A percentile compares a stretch with the other conserved stretches of the same genome.
phyloP scores from a whole-genome alignment of 352 stramenopile species.

The Vaucheria bursata region DNA sequence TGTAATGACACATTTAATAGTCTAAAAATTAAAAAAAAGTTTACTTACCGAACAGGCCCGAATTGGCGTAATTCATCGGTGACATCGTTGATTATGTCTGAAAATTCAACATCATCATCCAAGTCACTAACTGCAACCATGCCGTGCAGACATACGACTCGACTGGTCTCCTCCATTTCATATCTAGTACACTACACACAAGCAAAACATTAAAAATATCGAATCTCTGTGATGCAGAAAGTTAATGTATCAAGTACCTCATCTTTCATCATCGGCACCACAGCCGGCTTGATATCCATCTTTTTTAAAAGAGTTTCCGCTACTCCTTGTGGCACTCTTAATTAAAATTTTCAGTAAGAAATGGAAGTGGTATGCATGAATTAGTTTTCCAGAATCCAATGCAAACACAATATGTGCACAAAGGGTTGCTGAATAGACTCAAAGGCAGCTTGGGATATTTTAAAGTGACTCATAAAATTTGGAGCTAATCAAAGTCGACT shows the following conservation, averaged over 20 bases:
- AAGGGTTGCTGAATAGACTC: too few relatives aligned
- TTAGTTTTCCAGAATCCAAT: too few relatives aligned
- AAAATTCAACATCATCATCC: conserved; percentile 33
- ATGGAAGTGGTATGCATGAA: too few relatives aligned
- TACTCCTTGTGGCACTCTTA: conserved; percentile 5
- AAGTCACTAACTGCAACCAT: conserved; percentile 37
- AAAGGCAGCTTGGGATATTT: too few relatives aligned
- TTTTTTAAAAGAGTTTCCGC: conserved; percentile 7
- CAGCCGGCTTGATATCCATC: conserved; percentile 1
- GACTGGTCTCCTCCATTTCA: background rate
- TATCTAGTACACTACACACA: background rate
- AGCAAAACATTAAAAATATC: background rate
- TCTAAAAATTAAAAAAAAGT: background rate
- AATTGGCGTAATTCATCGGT: conserved; percentile 25
- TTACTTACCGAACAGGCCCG: conserved; percentile 30
- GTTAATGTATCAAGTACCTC: too few relatives aligned
- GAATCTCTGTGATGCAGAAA: too few relatives aligned
- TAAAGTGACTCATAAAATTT: too few relatives aligned
- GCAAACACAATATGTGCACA: too few relatives aligned
- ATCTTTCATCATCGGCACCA: too few relatives aligned
- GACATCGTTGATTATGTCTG: conserved; percentile 32
- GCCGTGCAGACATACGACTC: conserved; percentile 25
- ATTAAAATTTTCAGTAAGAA: too few relatives aligned
- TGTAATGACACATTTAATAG: background rate
- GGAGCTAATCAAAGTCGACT: too few relatives aligned